Evolutionary conservation across 1,284 basidiomycete genomes (phyloP).

Genomic region (Rhodotorula sp.): DNA sequence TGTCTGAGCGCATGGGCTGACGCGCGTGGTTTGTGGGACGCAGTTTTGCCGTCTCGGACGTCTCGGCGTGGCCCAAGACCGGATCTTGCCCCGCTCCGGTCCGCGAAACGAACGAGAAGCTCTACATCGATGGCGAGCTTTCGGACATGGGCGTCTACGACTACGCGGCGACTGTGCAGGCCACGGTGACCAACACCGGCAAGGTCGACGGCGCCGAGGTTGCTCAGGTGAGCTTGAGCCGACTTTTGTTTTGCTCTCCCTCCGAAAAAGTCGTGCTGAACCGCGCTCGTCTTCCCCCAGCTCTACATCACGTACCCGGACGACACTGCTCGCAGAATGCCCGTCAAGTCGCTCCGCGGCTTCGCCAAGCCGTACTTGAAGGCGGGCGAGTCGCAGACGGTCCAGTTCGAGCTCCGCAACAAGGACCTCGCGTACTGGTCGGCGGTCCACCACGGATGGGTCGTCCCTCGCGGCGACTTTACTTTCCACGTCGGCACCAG

Average conservation of each 20-base stretch:
- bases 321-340: slow-evolving; percentile 23
- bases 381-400: slow-evolving; percentile 46
- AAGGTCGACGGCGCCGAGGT: slow-evolving; percentile 51
- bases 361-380: slow-evolving; percentile 48
- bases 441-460: slow-evolving; percentile 50
- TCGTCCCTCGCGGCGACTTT: slow-evolving; percentile 49
- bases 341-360: slow-evolving; percentile 47
- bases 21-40: too few relatives aligned
- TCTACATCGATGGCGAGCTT: slow-evolving; percentile 31
- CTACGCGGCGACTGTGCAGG: slow-evolving; percentile 48
- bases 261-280: not conserved
- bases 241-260: not conserved
- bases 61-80: slow-evolving; percentile 41
- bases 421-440: slow-evolving; percentile 54
- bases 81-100: not conserved
- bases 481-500: slow-evolving; percentile 48
- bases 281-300: slow-evolving; percentile 38
- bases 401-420: slow-evolving; percentile 50
- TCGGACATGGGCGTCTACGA: slow-evolving; percentile 46
- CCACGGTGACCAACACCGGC: slow-evolving; percentile 53
- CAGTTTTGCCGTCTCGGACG: slow-evolving; percentile 48
- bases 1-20: not conserved
- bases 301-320: slow-evolving; percentile 51
- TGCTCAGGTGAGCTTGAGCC: slow-evolving; percentile 46
- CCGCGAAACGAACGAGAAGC: slow-evolving; percentile 52